Evolutionary conservation across 169 alveolate genomes (phyloP).

Genomic region (Plasmodium vivax): DNA sequence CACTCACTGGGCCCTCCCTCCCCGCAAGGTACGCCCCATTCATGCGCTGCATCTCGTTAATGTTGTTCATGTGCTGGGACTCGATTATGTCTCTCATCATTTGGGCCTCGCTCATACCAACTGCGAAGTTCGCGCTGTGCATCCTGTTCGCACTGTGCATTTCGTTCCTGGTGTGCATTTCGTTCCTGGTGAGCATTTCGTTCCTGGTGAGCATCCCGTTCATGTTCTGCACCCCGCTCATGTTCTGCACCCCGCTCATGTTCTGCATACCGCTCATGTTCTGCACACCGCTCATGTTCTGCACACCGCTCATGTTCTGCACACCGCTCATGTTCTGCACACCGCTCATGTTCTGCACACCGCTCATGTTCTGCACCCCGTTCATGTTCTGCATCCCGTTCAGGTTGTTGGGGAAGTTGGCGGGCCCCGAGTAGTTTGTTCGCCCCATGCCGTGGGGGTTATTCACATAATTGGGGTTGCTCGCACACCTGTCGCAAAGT

Average conservation of each 20-base stretch:
- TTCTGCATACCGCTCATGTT: neutral
- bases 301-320: no score
- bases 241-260: neutral
- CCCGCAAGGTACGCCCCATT: neutral
- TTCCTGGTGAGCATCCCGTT: neutral
- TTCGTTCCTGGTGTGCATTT: neutral
- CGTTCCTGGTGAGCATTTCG: neutral
- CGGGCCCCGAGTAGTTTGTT: neutral
- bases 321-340: no score
- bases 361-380: no score
- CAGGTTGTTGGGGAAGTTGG: neutral
- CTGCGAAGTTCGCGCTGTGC: neutral
- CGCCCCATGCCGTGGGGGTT: neutral
- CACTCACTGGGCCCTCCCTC: neutral
- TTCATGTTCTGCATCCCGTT: neutral
- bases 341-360: no score
- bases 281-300: no score
- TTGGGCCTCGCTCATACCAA: neutral
- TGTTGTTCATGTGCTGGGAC: neutral
- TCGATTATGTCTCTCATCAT: neutral
- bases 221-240: no score
- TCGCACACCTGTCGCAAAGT: neutral
- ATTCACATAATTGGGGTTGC: neutral
- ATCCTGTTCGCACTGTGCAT: neutral
- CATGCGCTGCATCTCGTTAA: neutral